These are phyloP conservation scores for Actinomortierella ambigua DNA, from an alignment of 371 early-diverging fungal genomes.

Conservation along the genomic window DNA sequence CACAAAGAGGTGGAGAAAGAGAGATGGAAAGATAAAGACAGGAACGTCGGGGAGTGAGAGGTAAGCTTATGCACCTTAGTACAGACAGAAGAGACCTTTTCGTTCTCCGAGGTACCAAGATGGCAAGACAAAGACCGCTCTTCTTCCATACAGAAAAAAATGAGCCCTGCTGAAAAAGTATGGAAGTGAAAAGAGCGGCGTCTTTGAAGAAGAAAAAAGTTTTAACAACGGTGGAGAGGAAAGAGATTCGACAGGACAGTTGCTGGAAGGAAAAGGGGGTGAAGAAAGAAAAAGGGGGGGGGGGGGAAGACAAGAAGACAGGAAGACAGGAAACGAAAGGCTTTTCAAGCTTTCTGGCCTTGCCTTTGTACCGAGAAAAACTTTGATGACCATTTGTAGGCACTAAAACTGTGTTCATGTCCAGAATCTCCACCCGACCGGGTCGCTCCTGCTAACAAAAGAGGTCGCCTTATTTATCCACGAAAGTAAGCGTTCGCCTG, in stretches of 20 bases:
- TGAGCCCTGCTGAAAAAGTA: too few relatives aligned
- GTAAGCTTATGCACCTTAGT: background rate
- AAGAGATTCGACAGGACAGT: background rate
- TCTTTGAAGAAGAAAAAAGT: too few relatives aligned
- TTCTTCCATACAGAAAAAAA: too few relatives aligned
- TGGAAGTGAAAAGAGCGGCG: too few relatives aligned
- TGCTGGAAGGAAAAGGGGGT: background rate
- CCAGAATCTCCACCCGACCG: too few relatives aligned
- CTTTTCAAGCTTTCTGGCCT: background rate
- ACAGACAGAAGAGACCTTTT: too few relatives aligned
- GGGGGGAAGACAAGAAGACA: background rate
- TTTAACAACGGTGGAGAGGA: too few relatives aligned
- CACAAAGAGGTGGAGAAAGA: background rate
- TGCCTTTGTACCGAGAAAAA: background rate
- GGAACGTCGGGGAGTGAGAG: background rate
- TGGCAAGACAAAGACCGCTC: too few relatives aligned
- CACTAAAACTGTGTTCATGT: background rate
- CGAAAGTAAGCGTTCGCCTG: too few relatives aligned
- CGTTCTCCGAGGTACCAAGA: too few relatives aligned
- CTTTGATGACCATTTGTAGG: background rate
- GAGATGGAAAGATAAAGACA: background rate
- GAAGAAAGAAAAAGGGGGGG: background rate
- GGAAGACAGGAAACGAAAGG: background rate
- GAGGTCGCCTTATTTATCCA: too few relatives aligned
- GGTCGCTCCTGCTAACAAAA: too few relatives aligned